A percentile compares a stretch with the other conserved stretches of the same genome.
These are phyloP conservation scores for Middelhovenomyces tepae DNA, from an alignment of 805 yeast species.

Conservation along the genomic window DNA sequence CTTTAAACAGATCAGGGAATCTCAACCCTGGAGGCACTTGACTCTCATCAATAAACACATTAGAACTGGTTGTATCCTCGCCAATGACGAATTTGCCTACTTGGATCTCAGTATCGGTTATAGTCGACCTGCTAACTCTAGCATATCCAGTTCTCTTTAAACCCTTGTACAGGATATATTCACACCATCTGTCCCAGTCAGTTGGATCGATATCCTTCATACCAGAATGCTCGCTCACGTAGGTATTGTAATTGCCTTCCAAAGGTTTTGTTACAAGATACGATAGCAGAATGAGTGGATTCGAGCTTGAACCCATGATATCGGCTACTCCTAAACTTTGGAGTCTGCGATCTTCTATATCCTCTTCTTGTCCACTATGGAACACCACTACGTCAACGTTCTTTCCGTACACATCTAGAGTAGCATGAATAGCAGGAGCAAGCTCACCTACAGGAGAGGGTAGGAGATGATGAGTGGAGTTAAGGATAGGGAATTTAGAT, in stretches of 20 bases:
- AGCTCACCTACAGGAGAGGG: constrained; percentile 98
- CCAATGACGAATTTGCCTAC: constrained; percentile 78
- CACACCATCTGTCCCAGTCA: constrained; percentile 98
- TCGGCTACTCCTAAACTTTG: constrained; percentile 71
- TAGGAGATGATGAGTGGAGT: constrained; percentile 81
- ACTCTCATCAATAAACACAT: constrained; percentile 42
- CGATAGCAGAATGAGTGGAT: constrained; percentile 80
- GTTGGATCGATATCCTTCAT: constrained; percentile 90
- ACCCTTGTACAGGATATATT: constrained; percentile 82
- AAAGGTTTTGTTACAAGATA: constrained; percentile 84
- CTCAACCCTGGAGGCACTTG: constrained; percentile 52
- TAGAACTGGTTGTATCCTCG: constrained; percentile 40
- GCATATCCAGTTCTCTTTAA: constrained; percentile 88
- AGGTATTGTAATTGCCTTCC: constrained; percentile 85
- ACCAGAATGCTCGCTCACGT: constrained; percentile 73
- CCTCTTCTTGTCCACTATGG: constrained; percentile 98
- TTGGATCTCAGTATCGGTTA: constrained; percentile 95
- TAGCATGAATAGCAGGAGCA: constrained; percentile 97
- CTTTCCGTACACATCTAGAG: constrained; percentile 83
- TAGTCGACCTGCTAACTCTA: constrained; percentile 82
- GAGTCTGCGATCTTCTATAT: constrained; percentile 81
- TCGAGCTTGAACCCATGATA: constrained; percentile 69
- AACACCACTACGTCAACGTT: constrained; percentile 87
- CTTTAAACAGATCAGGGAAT: constrained; percentile 73
- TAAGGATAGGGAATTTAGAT: constrained; percentile 88